phyloP scores from a whole-genome alignment of 257 asterid species.

The Jasminum sambac region DNA sequence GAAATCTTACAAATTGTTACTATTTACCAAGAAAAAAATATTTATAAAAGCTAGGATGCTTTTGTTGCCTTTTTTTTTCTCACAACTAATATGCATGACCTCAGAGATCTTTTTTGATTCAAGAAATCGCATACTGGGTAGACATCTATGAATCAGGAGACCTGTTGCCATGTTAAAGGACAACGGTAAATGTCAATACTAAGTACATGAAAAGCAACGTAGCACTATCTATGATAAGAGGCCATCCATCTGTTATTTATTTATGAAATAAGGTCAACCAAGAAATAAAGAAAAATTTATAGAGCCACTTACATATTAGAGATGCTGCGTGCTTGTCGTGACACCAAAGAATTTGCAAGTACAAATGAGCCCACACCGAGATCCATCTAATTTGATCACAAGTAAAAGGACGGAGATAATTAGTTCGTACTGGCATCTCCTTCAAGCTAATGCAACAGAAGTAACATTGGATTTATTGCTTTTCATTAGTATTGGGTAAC shows the following conservation, averaged over 20 bases:
- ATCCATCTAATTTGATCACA: conserved; percentile 71
- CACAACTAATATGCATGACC: conserved; percentile 4
- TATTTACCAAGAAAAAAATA: not conserved
- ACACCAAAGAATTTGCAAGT: conserved; percentile 77
- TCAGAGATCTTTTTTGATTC: not conserved
- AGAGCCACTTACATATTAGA: conserved; percentile 44
- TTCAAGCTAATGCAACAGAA: not conserved
- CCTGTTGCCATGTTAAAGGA: not conserved
- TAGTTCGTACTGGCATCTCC: not conserved
- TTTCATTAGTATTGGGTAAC: not conserved
- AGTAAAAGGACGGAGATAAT: conserved; percentile 17
- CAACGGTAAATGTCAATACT: not conserved
- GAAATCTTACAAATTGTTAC: not conserved
- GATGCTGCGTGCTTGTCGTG: conserved; percentile 81
- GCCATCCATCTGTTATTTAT: not conserved
- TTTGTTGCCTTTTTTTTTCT: not conserved
- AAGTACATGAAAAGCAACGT: too few relatives aligned
- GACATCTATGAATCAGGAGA: not conserved
- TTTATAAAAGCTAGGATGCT: not conserved
- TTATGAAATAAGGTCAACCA: not conserved
- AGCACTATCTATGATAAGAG: too few relatives aligned
- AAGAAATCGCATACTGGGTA: not conserved
- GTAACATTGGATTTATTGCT: not conserved
- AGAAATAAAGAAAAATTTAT: conserved; percentile 7
- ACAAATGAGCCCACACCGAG: conserved; percentile 94